Evolutionary conservation across 495 filamentous ascomycete species (phyloP).

Genomic region (Lophium mytilinum): DNA sequence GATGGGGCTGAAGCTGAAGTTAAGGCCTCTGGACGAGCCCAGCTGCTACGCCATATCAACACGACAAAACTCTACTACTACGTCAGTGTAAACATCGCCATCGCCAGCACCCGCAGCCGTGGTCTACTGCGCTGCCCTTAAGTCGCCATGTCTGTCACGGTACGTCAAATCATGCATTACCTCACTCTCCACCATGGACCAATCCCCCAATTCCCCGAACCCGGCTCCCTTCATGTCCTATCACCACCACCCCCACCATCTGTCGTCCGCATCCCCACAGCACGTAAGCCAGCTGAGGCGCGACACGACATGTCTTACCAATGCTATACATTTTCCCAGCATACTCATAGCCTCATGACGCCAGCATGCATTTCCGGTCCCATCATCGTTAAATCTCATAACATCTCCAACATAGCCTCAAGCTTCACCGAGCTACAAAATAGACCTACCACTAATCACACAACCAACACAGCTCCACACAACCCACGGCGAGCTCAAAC

Average conservation of each 20-base stretch:
- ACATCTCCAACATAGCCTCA: neutral
- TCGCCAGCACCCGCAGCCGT: too few species aligned
- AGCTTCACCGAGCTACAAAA: neutral
- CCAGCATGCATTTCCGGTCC: constrained; percentile 1
- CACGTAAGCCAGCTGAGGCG: neutral
- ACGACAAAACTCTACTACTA: too few species aligned
- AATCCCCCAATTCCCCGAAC: too few species aligned
- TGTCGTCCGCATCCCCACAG: neutral
- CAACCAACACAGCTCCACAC: constrained; percentile 65
- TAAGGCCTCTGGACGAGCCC: too few species aligned
- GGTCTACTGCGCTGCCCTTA: too few species aligned
- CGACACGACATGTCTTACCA: too few species aligned
- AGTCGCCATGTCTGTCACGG: constrained; percentile 30
- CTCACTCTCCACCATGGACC: too few species aligned
- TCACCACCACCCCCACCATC: too few species aligned
- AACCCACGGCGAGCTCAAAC: constrained; percentile 80
- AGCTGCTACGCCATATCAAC: too few species aligned
- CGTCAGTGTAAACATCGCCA: too few species aligned
- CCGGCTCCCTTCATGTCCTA: too few species aligned
- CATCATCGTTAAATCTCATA: neutral
- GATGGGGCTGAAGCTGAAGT: neutral
- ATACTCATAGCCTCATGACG: neutral
- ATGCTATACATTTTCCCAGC: neutral
- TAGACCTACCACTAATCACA: neutral
- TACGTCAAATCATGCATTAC: constrained; percentile 6